Percentiles rank a stretch among this genome's conserved stretches.
phyloP scores from a whole-genome alignment of 306 rosid species.

The Alnus rubra region DNA sequence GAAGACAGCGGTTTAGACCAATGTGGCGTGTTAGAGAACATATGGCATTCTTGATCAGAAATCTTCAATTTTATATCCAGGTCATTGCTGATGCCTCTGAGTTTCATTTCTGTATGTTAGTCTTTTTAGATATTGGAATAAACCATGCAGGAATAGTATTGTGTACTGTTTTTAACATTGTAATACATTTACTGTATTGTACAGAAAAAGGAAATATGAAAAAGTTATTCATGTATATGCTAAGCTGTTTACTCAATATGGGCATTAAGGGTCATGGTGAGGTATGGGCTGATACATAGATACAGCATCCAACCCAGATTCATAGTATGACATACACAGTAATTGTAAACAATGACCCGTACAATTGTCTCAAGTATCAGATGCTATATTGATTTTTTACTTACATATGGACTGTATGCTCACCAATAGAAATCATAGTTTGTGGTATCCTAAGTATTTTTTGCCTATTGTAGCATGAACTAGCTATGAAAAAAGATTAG shows the following conservation, averaged over 20 bases:
- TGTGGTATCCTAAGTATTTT: neutral
- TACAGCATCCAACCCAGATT: neutral
- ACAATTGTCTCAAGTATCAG: neutral
- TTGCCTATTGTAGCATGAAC: neutral
- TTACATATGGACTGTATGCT: neutral
- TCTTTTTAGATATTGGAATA: neutral
- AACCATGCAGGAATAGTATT: constrained; percentile 1
- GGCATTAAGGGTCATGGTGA: neutral
- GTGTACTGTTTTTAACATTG: neutral
- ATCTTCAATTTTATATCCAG: constrained; percentile 98
- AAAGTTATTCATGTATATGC: neutral
- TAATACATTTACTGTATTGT: neutral
- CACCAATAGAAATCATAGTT: neutral
- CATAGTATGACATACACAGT: neutral
- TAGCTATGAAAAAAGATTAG: neutral
- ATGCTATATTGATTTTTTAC: neutral
- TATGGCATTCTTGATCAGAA: constrained; percentile 93
- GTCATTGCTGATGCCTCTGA: constrained; percentile 36
- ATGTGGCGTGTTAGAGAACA: constrained; percentile 94
- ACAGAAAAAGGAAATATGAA: neutral
- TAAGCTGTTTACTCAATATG: neutral
- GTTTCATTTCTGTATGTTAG: constrained; percentile 15
- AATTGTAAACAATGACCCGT: neutral
- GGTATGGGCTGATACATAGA: neutral
- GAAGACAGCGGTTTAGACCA: constrained; percentile 61